Evolutionary conservation across 208 protist species (phyloP), one percentile per base, ranked within the genome.

Genomic region (Naegleria fowleri): DNA sequence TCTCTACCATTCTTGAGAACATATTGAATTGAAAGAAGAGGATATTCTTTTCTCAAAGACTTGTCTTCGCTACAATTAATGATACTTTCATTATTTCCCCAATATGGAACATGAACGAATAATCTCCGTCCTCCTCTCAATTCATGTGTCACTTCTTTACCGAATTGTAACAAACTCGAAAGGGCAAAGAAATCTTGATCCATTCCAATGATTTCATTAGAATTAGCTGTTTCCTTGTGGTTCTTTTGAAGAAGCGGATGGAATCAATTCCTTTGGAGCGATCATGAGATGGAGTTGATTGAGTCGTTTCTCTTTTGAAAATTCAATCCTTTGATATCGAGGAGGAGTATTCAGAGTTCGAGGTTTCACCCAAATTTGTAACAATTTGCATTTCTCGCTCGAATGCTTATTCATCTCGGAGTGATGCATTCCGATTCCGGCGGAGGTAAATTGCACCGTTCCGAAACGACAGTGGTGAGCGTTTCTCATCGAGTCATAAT

Each of bases 331-430:
- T 36, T 79, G 67, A 79, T 79, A 79, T 9, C n/a, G 29, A 36
- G 67, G 67, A 36, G 19, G 13, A 2, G 67, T 33, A 79, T 79
- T 33, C 7, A 79, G 9, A 0, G 6, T 36, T 79, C 67, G 29
- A 36, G 92, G 92, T 76, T 92, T 67, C n/a, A 93, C 9, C 92
- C 92, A 93, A 5, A 93, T 41, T 76, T 93, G 92, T 19, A 93
- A 90, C 55, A 93, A 92, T 55, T 93, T 85, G 13, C 91, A 51
- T 3, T 85, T 22, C 67, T 92, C 9, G 19, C 6, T 75, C n/a
- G 3, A n/a, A 11, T 87, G 67, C 51, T 85, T 39, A 83, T 93
- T 93, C 59, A 67, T 92, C 51, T 93, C 92, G 29, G 51, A 86
- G 84, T 93, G 92, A 58, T 52, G 29, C 52, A 93, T 93, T 29